Conservation (phyloP, 148 eudicot species). For the Spergularia bocconei region DNA sequence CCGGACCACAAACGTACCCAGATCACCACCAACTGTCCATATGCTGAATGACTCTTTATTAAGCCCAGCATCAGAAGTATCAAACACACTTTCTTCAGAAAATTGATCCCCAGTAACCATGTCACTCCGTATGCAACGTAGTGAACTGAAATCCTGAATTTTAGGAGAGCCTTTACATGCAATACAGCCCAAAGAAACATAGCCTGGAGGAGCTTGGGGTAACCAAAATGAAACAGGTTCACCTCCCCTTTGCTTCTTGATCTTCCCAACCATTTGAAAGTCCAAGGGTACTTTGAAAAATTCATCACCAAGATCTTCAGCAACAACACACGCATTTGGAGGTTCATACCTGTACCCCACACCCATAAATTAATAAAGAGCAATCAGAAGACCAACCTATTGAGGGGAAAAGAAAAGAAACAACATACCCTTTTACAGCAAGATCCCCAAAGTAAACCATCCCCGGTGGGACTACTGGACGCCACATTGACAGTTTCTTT, state of each 20-base stretch:
- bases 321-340: conserved; percentile 78
- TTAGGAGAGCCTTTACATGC: conserved; percentile 85
- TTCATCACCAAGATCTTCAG: conserved; percentile 73
- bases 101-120: conserved; percentile 85
- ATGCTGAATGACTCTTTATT: conserved; percentile 66
- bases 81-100: conserved; percentile 86
- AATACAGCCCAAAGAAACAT: conserved; percentile 84
- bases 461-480: conserved; percentile 77
- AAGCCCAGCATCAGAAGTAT: conserved; percentile 59
- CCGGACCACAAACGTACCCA: conserved; percentile 76
- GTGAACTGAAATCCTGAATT: conserved; percentile 55
- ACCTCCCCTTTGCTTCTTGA: conserved; percentile 66
- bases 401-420: conserved; percentile 4
- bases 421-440: conserved; percentile 78
- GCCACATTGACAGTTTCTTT: conserved; percentile 89
- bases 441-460: conserved; percentile 96
- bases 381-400: conserved; percentile 7
- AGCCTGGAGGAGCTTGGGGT: conserved; percentile 97
- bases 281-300: conserved; percentile 57
- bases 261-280: conserved; percentile 70
- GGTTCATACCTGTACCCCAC: conserved; percentile 68
- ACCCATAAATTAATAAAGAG: conserved; percentile 2
- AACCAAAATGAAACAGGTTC: conserved; percentile 81
- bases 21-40: conserved; percentile 78
- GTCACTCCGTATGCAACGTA: conserved; percentile 89